Base-by-base conservation (phyloP, 208 protist species). In the Acanthamoeba quina region DNA sequence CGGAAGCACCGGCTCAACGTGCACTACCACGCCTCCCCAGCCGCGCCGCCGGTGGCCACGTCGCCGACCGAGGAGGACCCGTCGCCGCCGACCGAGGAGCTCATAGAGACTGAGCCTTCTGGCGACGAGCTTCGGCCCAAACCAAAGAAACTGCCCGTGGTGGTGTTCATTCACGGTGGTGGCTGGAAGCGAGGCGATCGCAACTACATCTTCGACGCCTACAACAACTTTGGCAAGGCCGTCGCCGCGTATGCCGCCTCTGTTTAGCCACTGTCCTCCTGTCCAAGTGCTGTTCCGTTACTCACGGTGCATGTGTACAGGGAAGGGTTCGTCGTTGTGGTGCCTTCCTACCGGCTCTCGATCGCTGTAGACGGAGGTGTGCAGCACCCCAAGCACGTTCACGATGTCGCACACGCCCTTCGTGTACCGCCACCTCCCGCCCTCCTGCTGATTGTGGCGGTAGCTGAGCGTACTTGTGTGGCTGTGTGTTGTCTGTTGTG, bases 131-230 rank as follows among this genome's bases (percentile, higher is more conserved):
- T 37, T 9, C 31, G 21, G 26, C 62, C 62, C 4, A 24, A 47
- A 17, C 70, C n/a, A 21, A 17, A 80, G 41, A 41, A 80, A 21
- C 37, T 80, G 37, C 70, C 70, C 11, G 70, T 80, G 13, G 70
- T 80, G 6, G 70, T 80, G 15, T 88, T 66, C 80, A 64, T 64
- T 34, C 80, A 88, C 54, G 80, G 80, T 34, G 80, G 80, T 26
- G 80, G 80, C 24, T 88, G 80, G 80, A 88, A 88, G 54, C 80
- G 80, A 5, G 80, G 80, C n/a, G 80, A 88, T 88, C 80, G 80
- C 19, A 88, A 88, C 52, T 66, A 47, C 47, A 64, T 64, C 49
- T 64, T 60, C 19, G 54, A 88, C 49, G 31, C 37, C 80, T 66
- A 88, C 80, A 64, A 88, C 47, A 88, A 88, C 80, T 19, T 88